These are phyloP conservation scores for Chenopodium suecicum DNA, from an alignment of 148 eudicot species.

Conservation along the genomic window DNA sequence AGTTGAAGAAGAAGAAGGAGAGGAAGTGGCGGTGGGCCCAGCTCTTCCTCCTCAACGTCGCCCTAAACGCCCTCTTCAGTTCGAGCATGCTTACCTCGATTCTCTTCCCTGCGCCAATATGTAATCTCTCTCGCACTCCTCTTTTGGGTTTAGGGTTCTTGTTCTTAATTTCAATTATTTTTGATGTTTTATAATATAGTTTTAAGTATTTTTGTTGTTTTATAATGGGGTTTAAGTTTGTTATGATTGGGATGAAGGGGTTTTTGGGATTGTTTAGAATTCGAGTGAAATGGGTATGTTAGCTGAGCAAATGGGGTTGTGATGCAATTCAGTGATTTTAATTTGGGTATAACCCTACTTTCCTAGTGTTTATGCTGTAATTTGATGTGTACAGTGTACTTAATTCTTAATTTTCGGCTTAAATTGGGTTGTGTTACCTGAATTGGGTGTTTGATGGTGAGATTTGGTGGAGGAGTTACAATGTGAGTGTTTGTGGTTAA, in stretches of 20 bases:
- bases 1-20: conserved; percentile 21
- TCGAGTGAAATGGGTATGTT: neutral
- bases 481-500: conserved; percentile 10
- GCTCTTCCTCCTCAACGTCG: conserved; percentile 73
- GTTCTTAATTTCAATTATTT: neutral
- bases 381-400: neutral
- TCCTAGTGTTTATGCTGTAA: neutral
- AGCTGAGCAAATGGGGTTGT: neutral
- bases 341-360: no score
- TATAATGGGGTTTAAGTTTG: neutral
- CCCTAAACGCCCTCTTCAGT: conserved; percentile 86
- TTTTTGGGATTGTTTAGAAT: neutral
- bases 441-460: neutral
- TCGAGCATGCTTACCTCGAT: conserved; percentile 91
- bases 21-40: conserved; percentile 62
- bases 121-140: conserved; percentile 33
- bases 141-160: conserved; percentile 36
- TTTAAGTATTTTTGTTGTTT: neutral
- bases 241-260: neutral
- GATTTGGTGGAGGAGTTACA: neutral
- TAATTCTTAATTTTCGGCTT: neutral
- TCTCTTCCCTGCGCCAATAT: conserved; percentile 91
- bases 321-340: neutral
- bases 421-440: neutral
- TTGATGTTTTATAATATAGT: neutral